Percentiles rank a stretch among this genome's conserved stretches.
phyloP scores from a whole-genome alignment of 371 early-diverging fungal genomes.

The Choanephora cucurbitarum region DNA sequence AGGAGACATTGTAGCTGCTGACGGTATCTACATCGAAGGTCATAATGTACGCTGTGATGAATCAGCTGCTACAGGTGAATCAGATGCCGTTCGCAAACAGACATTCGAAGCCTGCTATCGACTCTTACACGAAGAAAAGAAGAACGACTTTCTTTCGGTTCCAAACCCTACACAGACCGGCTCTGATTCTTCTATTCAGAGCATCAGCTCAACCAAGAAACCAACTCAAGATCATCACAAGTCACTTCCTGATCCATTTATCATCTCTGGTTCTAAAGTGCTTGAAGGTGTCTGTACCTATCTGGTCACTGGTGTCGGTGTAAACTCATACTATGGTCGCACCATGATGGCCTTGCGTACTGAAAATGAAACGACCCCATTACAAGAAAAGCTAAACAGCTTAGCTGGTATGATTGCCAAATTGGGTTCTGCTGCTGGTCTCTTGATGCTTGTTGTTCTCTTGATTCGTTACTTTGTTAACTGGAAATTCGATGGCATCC shows the following conservation, averaged over 20 bases:
- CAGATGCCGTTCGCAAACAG: conserved; percentile 69
- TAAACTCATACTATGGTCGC: conserved; percentile 73
- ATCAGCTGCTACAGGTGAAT: conserved; percentile 90
- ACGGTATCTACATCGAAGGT: conserved; percentile 84
- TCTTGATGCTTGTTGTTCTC: conserved; percentile 62
- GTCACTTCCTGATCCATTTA: conserved; percentile 56
- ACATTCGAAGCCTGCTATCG: conserved; percentile 33
- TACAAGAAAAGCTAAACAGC: conserved; percentile 67
- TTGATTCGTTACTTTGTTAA: conserved; percentile 57
- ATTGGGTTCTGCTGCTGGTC: conserved; percentile 62
- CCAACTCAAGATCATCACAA: neutral
- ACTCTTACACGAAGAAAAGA: neutral
- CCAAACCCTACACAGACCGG: neutral
- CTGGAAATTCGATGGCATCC: conserved; percentile 11
- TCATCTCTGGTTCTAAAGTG: conserved; percentile 76
- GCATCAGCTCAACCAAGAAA: neutral
- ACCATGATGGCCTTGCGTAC: conserved; percentile 72
- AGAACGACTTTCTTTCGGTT: neutral
- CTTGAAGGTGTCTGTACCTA: conserved; percentile 77
- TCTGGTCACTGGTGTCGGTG: conserved; percentile 71
- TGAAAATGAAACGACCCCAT: conserved; percentile 64
- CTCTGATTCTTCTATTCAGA: neutral
- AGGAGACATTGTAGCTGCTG: conserved; percentile 91
- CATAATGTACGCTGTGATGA: conserved; percentile 89
- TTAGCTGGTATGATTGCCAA: conserved; percentile 73